These are phyloP conservation scores for Dalbergia cultrata DNA, from an alignment of 306 rosid species.

Conservation along the genomic window DNA sequence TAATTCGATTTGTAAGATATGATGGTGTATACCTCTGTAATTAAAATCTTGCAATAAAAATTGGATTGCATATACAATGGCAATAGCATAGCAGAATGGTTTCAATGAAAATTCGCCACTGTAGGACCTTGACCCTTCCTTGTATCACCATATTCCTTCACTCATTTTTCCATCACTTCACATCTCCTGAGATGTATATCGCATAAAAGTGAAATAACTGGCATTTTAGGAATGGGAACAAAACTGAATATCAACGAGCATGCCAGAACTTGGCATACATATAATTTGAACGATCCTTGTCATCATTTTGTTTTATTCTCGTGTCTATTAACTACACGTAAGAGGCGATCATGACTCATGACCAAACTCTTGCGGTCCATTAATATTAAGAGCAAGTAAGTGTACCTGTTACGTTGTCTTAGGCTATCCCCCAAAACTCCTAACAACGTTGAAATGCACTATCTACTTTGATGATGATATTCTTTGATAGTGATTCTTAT, in stretches of 20 bases:
- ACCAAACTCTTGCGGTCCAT: conserved; percentile 44
- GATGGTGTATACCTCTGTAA: neutral
- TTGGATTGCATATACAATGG: neutral
- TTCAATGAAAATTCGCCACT: too few relatives aligned
- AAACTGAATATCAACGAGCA: too few relatives aligned
- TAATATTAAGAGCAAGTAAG: conserved; percentile 14
- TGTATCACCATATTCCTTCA: too few relatives aligned
- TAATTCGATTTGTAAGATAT: too few relatives aligned
- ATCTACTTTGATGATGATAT: too few relatives aligned
- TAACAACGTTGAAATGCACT: neutral
- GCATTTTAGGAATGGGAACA: too few relatives aligned
- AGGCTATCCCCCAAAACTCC: neutral
- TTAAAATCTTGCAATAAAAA: conserved; percentile 10
- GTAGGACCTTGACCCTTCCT: too few relatives aligned
- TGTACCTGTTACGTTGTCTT: too few relatives aligned
- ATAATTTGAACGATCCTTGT: neutral
- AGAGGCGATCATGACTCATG: neutral
- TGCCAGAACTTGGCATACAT: neutral
- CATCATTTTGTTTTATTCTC: neutral
- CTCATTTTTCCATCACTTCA: too few relatives aligned
- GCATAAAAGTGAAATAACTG: too few relatives aligned
- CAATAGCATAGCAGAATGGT: too few relatives aligned
- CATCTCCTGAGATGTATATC: too few relatives aligned
- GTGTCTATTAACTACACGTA: neutral
- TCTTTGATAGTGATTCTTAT: neutral